A percentile compares a stretch with the other conserved stretches of the same genome.
These are phyloP conservation scores for Cyberlindnera mississippiensis DNA, from an alignment of 805 yeast genomes.

Conservation along the genomic window DNA sequence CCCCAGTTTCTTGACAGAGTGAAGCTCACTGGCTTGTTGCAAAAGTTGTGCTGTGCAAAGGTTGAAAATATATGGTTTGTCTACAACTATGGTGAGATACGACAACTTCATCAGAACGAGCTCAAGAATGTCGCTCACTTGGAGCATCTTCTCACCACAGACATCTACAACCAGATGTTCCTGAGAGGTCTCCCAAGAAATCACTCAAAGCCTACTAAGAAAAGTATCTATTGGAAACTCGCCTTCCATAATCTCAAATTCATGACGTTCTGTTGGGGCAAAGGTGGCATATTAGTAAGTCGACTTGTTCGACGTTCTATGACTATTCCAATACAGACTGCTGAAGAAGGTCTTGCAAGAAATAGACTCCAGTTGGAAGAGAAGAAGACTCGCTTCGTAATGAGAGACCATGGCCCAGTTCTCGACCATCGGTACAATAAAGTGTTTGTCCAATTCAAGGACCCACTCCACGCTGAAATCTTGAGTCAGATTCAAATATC, in stretches of 20 bases:
- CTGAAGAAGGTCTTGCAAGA: not conserved
- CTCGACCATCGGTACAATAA: conserved; percentile 34
- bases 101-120: conserved; percentile 30
- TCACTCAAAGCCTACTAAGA: not conserved
- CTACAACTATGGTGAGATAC: conserved; percentile 39
- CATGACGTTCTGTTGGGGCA: not conserved
- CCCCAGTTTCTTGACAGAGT: conserved; percentile 17
- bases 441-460: conserved; percentile 60
- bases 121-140: conserved; percentile 29
- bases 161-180: conserved; percentile 26
- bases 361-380: conserved; percentile 6
- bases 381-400: conserved; percentile 14
- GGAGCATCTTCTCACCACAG: conserved; percentile 37
- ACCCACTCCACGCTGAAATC: conserved; percentile 53
- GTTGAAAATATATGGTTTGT: conserved; percentile 59
- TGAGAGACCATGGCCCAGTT: conserved; percentile 23
- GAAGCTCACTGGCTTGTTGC: conserved; percentile 23
- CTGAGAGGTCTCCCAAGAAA: not conserved
- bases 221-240: conserved; percentile 2
- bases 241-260: conserved; percentile 1
- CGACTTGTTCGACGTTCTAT: not conserved
- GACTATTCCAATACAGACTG: not conserved
- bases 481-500: conserved; percentile 57
- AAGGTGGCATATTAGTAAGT: not conserved
- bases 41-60: conserved; percentile 40